Conservation (phyloP, 108 stramenopile species). For the Pseudonitzschia multistriata region DNA sequence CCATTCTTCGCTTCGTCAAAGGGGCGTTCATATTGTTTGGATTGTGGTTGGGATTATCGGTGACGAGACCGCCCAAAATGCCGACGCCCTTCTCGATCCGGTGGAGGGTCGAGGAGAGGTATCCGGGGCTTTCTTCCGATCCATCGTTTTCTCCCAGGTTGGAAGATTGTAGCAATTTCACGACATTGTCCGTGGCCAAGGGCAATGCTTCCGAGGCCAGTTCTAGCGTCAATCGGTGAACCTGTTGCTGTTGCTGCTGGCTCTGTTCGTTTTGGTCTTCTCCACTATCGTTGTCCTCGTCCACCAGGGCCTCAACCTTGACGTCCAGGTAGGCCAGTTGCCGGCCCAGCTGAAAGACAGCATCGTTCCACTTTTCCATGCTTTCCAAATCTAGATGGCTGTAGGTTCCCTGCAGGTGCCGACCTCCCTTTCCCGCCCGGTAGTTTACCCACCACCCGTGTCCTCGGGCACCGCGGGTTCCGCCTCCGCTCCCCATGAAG, state of each 20-base stretch:
- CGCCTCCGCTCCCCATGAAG: slow-evolving; percentile 40
- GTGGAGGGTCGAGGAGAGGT: slow-evolving; percentile 52
- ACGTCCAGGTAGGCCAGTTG: slow-evolving; percentile 39
- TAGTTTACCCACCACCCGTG: slow-evolving; percentile 87
- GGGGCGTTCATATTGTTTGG: neutral
- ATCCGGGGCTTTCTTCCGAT: slow-evolving; percentile 50
- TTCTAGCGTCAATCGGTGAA: slow-evolving; percentile 55
- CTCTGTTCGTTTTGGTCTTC: neutral
- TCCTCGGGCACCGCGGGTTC: slow-evolving; percentile 76
- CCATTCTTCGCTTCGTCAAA: slow-evolving; percentile 19
- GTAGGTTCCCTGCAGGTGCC: slow-evolving; percentile 89
- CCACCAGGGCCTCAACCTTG: slow-evolving; percentile 26
- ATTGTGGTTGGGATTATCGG: slow-evolving; percentile 26
- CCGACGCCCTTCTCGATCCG: slow-evolving; percentile 77
- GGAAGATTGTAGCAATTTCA: slow-evolving; percentile 28
- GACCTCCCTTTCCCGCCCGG: slow-evolving; percentile 78
- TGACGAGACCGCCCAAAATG: slow-evolving; percentile 64
- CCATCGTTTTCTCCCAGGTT: neutral
- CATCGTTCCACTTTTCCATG: slow-evolving; percentile 59
- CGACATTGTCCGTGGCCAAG: slow-evolving; percentile 64
- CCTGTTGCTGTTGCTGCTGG: neutral
- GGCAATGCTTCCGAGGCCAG: slow-evolving; percentile 70
- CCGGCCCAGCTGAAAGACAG: slow-evolving; percentile 51
- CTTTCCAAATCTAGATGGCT: slow-evolving; percentile 58
- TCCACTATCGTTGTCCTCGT: neutral